Evolutionary conservation across 306 rosid species (phyloP).

Genomic region (Trifolium subterraneum): DNA sequence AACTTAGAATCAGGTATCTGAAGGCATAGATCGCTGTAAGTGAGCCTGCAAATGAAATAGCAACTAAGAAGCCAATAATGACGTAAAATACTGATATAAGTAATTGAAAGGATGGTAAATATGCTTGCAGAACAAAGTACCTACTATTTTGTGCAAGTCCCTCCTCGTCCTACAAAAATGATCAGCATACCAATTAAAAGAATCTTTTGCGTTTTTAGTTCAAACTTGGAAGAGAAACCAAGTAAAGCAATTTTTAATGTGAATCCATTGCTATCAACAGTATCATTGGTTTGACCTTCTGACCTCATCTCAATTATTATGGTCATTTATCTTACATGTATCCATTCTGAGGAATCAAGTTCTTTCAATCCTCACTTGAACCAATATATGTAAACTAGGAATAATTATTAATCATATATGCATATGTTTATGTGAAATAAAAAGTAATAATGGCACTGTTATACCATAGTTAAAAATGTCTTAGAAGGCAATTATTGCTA

Average conservation of each 20-base stretch:
- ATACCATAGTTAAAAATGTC: slow-evolving; percentile 8
- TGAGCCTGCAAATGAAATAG: slow-evolving; percentile 70
- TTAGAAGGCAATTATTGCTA: slow-evolving; percentile 22
- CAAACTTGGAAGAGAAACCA: slow-evolving; percentile 23
- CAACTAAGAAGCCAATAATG: slow-evolving; percentile 43
- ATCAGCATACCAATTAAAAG: slow-evolving; percentile 41
- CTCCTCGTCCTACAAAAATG: slow-evolving; percentile 75
- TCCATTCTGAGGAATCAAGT: slow-evolving; percentile 24
- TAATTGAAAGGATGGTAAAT: slow-evolving; percentile 33
- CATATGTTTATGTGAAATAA: slow-evolving; percentile 18
- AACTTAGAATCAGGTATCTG: slow-evolving; percentile 90
- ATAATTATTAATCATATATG: slow-evolving; percentile 1
- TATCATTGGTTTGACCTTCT: slow-evolving; percentile 20
- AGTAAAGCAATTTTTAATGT: slow-evolving; percentile 28
- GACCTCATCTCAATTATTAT: slow-evolving; percentile 19
- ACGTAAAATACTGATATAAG: slow-evolving; percentile 16
- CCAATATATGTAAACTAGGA: slow-evolving; percentile 15
- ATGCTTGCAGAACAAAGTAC: slow-evolving; percentile 55
- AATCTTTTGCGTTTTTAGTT: slow-evolving; percentile 22
- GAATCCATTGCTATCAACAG: slow-evolving; percentile 24
- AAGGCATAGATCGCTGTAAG: slow-evolving; percentile 96
- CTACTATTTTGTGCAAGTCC: slow-evolving; percentile 69
- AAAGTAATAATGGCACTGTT: slow-evolving; percentile 26
- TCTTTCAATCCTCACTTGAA: slow-evolving; percentile 32
- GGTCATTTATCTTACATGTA: slow-evolving; percentile 26